phyloP scores from a whole-genome alignment of 1,284 basidiomycete genomes.

The Gomphus sp. region DNA sequence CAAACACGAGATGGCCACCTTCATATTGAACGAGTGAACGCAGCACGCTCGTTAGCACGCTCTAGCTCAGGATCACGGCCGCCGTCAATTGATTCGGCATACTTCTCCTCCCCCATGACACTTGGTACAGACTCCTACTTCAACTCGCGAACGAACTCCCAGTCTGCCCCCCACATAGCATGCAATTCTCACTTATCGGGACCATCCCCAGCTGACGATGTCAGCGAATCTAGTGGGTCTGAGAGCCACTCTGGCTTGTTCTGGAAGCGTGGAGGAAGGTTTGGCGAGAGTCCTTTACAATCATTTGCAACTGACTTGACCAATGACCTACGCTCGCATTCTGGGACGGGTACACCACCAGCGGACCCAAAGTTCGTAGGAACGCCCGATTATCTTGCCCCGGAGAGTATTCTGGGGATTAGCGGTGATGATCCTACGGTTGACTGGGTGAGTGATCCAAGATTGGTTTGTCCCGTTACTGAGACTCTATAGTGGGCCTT shows the following conservation, averaged over 20 bases:
- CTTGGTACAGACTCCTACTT: slow-evolving; percentile 73
- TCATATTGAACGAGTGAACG: slow-evolving; percentile 18
- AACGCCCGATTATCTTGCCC: slow-evolving; percentile 94
- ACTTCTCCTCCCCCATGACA: slow-evolving; percentile 64
- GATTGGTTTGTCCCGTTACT: slow-evolving; percentile 1
- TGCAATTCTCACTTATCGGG: slow-evolving; percentile 33
- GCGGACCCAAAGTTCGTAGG: slow-evolving; percentile 92
- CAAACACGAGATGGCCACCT: slow-evolving; percentile 66
- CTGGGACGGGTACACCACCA: slow-evolving; percentile 51
- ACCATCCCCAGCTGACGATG: slow-evolving; percentile 64
- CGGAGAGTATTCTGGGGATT: slow-evolving; percentile 93
- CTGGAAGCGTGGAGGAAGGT: slow-evolving; percentile 38
- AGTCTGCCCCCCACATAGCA: slow-evolving; percentile 39
- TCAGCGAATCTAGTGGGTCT: slow-evolving; percentile 79
- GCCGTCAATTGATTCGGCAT: slow-evolving; percentile 77
- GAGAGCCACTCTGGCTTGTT: slow-evolving; percentile 61
- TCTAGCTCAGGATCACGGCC: slow-evolving; percentile 64
- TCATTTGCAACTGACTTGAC: slow-evolving; percentile 78
- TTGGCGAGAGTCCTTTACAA: slow-evolving; percentile 66
- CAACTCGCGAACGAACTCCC: slow-evolving; percentile 41
- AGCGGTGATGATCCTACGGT: slow-evolving; percentile 93
- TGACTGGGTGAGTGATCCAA: slow-evolving; percentile 71
- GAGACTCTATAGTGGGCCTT: slow-evolving; percentile 74
- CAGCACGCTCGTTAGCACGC: slow-evolving; percentile 39
- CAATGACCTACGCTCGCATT: slow-evolving; percentile 65